Base-by-base conservation (phyloP, 2,329 filamentous ascomycete species). In the Xylariaceae sp. region DNA sequence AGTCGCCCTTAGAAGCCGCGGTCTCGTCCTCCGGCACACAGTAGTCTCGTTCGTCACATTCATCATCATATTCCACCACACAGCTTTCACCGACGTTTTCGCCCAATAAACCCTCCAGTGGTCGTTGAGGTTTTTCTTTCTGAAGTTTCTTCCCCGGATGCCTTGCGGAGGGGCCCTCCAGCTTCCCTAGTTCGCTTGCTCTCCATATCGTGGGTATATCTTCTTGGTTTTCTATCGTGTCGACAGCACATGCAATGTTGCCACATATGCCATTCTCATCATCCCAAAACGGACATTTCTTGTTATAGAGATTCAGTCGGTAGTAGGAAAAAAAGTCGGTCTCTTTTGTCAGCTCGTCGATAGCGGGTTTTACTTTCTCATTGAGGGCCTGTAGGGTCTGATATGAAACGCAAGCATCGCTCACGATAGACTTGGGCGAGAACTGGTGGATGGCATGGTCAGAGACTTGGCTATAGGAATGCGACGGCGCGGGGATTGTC, bases 321-420 rank as follows among this genome's bases (percentile, higher is more conserved):
- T 97, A 99, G 73, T 97, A 91, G 51, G 92, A 92, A 74, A 99
- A 99, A 80, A 96, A 99, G 73, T 99, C 94, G 71, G 92, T 95
- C 51, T 88, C 84, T 64, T 83, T 83, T 0, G 90, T 95, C 45
- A 99, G 83, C 53, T 89, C 86, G 65, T 89, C 81, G 63, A 99
- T 75, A 50, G 85, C 81, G 19, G 91, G 88, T 64, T 86, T 85
- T 59, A 96, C 79, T 57, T 83, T 80, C 62, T 78, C 73, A 73
- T 97, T 99, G 51, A 99, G 78, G 41, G 79, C 76, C 68, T 99
- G 91, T 71, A 99, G 87, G 39, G 89, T 91, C 53, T 86, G 85
- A 73, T 95, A 99, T 53, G 92, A 96, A 59, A 89, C 90, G 74
- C 94, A 97, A 47, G 94, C 91, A 71, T 99, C 94, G 43, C 88